These are phyloP conservation scores for Metschnikowia orientalis DNA, from an alignment of 805 yeast genomes.

Conservation along the genomic window DNA sequence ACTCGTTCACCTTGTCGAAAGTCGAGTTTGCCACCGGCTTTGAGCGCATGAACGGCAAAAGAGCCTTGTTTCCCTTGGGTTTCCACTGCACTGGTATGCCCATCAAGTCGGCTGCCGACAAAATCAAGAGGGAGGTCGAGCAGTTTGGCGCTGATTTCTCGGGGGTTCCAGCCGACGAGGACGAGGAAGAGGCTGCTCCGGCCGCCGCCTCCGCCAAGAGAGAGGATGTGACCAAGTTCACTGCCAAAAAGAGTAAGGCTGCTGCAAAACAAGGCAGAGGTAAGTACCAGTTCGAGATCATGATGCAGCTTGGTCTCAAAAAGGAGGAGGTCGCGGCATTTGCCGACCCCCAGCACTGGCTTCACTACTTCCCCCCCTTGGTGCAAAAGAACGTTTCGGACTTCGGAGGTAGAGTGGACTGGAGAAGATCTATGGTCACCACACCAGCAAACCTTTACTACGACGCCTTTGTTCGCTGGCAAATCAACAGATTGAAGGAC, in stretches of 20 bases:
- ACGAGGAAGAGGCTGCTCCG: conserved; percentile 35
- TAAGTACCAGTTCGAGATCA: conserved; percentile 92
- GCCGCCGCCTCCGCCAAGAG: conserved; percentile 36
- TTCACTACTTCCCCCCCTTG: conserved; percentile 84
- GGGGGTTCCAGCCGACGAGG: conserved; percentile 61
- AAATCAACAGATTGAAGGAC: conserved; percentile 81
- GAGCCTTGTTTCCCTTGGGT: conserved; percentile 91
- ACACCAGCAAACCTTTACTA: conserved; percentile 94
- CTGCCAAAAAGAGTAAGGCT: conserved; percentile 90
- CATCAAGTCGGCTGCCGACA: conserved; percentile 92
- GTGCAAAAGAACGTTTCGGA: conserved; percentile 73
- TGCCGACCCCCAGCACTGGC: conserved; percentile 92
- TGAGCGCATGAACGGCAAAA: conserved; percentile 90
- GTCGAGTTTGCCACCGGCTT: conserved; percentile 89
- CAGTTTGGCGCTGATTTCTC: conserved; percentile 78
- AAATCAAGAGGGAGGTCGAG: conserved; percentile 88
- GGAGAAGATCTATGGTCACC: conserved; percentile 95
- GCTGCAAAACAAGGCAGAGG: conserved; percentile 91
- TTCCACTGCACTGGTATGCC: conserved; percentile 99
- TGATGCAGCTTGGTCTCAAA: conserved; percentile 89
- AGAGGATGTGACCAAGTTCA: conserved; percentile 85
- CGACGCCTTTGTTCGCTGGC: conserved; percentile 91
- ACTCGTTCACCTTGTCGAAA: conserved; percentile 90
- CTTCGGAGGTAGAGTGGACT: conserved; percentile 92
- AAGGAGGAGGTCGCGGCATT: conserved; percentile 79